Evolutionary conservation across 208 protist species (phyloP), one percentile per base, ranked within the genome.

Genomic region (Trypanosoma grayi): DNA sequence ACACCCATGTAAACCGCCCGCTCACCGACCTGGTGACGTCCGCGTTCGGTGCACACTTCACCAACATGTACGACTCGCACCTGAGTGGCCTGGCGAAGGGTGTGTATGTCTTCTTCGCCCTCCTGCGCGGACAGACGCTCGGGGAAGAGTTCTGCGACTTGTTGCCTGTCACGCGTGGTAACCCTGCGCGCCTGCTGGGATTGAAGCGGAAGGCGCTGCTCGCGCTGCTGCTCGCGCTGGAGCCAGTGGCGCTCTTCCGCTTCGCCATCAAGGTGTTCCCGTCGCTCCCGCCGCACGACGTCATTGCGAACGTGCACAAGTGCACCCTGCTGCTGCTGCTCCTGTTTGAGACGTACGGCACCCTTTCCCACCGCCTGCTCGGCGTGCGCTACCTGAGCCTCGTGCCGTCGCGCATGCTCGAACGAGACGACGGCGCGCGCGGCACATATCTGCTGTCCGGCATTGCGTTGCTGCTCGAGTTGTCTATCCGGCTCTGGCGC

Each of bases 61-160:
- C 86, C 1, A 95, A 93, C 41, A 73, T 63, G 28, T 77, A 93
- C 66, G 89, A 95, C 40, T 36, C 58, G 6, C 68, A 87, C 57
- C 71, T 95, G 25, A 53, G 59, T 8, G 66, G 75, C 4, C 66
- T 83, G 24, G 57, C 82, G n/a, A 69, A 63, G 22, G 79, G 77
- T 18, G 36, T 89, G 16, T 95, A 95, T 64, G 78, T 80, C 9
- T 69, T 87, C 18, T 83, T 81, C 50, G 72, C 85, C 30, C 80
- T 92, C 67, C 46, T 77, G 5, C 74, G 76, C 34, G 78, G 83
- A 1, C 89, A 91, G 59, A 95, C 89, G 10, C 73, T 92, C 9
- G 89, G 89, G 2, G 77, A 95, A 68, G 85, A 95, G 72, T 93
- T 93, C 72, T 95, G 89, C 60, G 82, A 93, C 41, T 16, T 89